Conservation (phyloP, 768 basidiomycete genomes). For the Mycena maculata region DNA sequence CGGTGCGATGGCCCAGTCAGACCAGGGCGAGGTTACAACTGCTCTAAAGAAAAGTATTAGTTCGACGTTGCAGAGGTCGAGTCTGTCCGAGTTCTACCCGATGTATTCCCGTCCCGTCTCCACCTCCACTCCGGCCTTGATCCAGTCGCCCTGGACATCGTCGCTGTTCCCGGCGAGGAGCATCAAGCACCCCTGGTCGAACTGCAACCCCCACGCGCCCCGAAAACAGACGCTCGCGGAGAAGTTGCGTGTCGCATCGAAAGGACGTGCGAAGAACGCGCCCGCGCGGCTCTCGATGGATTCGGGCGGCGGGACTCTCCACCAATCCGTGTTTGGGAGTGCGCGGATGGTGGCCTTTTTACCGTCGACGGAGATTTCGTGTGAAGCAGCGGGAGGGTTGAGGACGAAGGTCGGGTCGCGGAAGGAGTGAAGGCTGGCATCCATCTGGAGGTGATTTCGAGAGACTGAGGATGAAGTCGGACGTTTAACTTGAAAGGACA, state of each 20-base stretch:
- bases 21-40: constrained; percentile 32
- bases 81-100: background rate
- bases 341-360: constrained; percentile 21
- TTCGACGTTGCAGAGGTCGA: background rate
- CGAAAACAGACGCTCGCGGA: constrained; percentile 27
- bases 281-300: constrained; percentile 28
- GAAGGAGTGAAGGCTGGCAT: constrained; percentile 5
- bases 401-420: constrained; percentile 14
- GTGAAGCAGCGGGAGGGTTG: constrained; percentile 23
- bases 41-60: background rate
- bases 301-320: constrained; percentile 24
- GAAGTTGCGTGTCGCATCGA: constrained; percentile 31
- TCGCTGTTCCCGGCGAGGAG: constrained; percentile 20
- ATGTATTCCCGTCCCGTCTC: constrained; percentile 28
- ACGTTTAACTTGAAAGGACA: background rate
- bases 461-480: background rate
- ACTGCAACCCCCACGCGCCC: constrained; percentile 25
- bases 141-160: constrained; percentile 26
- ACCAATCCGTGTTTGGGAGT: constrained; percentile 28
- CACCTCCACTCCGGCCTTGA: constrained; percentile 28
- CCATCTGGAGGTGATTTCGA: background rate
- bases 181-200: constrained; percentile 33
- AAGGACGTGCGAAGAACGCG: constrained; percentile 17
- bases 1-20: constrained; percentile 28
- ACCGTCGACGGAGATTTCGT: constrained; percentile 25